Evolutionary conservation across 768 basidiomycete genomes (phyloP).

Genomic region (Arthromyces matolae): DNA sequence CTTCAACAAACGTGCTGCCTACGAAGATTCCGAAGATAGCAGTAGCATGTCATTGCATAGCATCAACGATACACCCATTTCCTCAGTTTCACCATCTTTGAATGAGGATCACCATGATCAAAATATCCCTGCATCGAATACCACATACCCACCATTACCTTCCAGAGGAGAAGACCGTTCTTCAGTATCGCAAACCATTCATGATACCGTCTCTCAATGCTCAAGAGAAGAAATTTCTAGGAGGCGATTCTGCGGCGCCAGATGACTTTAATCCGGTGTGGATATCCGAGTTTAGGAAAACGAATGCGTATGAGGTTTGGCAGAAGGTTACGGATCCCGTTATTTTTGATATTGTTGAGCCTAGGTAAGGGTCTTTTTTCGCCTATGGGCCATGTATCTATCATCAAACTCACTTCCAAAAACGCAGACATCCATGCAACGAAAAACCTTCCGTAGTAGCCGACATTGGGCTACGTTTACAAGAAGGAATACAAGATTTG

Average conservation of each 20-base stretch:
- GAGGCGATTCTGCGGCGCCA: conserved; percentile 52
- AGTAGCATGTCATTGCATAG: conserved; percentile 46
- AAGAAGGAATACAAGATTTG: conserved; percentile 92
- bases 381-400: neutral
- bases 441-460: conserved; percentile 86
- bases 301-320: conserved; percentile 89
- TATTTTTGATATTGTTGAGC: conserved; percentile 94
- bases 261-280: conserved; percentile 87
- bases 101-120: conserved; percentile 33
- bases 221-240: too few species aligned
- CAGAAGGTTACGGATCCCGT: conserved; percentile 85
- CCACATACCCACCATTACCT: conserved; percentile 61
- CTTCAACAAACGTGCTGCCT: conserved; percentile 26
- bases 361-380: conserved; percentile 59
- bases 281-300: conserved; percentile 84
- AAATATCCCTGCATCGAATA: conserved; percentile 26
- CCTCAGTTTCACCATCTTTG: conserved; percentile 48
- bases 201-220: too few species aligned
- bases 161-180: conserved; percentile 44
- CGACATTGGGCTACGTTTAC: conserved; percentile 87
- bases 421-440: conserved; percentile 87
- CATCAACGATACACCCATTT: conserved; percentile 45
- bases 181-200: conserved; percentile 59
- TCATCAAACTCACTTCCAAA: neutral
- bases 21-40: conserved; percentile 56